Conservation (phyloP, 1,139 yeast genomes). For the Geotrichum reessii region DNA sequence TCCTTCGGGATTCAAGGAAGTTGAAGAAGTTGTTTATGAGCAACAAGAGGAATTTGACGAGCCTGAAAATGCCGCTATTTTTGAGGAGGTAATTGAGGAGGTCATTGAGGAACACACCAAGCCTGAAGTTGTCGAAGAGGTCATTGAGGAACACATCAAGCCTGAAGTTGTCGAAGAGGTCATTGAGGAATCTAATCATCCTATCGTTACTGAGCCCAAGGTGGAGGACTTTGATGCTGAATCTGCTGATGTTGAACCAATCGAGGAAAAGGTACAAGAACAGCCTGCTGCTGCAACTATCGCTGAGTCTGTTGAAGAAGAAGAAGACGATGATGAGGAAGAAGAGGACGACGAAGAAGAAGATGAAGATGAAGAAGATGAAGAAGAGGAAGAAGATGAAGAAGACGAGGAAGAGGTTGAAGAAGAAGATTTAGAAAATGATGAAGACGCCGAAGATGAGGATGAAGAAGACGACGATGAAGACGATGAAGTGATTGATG, state of each 20-base stretch:
- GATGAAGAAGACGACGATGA: conserved; percentile 11
- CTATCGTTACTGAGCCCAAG: conserved; percentile 8
- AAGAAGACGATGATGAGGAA: conserved; percentile 10
- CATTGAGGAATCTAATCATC: conserved; percentile 9
- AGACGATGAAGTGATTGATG: not conserved
- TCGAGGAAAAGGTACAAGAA: conserved; percentile 30
- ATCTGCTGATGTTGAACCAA: conserved; percentile 25
- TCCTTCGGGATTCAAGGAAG: not conserved
- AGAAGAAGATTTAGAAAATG: conserved; percentile 4
- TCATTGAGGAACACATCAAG: conserved; percentile 1
- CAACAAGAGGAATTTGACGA: not conserved
- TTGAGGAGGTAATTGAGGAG: conserved; percentile 13
- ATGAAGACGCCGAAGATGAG: conserved; percentile 9
- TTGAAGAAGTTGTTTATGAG: not conserved
- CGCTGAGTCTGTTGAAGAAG: conserved; percentile 4
- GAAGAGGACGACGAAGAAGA: conserved; percentile 2
- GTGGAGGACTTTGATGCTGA: conserved; percentile 17
- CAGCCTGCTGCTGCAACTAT: conserved; percentile 19
- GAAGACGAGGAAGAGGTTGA: conserved; percentile 12
- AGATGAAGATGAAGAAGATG: conserved; percentile 9
- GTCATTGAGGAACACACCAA: conserved; percentile 1
- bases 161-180: conserved; percentile 7
- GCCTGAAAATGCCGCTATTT: not conserved
- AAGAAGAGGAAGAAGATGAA: conserved; percentile 11
- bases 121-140: conserved; percentile 1